A percentile compares a stretch with the other conserved stretches of the same genome.
phyloP scores from a whole-genome alignment of 768 basidiomycete genomes.

The Naganishia onofrii region DNA sequence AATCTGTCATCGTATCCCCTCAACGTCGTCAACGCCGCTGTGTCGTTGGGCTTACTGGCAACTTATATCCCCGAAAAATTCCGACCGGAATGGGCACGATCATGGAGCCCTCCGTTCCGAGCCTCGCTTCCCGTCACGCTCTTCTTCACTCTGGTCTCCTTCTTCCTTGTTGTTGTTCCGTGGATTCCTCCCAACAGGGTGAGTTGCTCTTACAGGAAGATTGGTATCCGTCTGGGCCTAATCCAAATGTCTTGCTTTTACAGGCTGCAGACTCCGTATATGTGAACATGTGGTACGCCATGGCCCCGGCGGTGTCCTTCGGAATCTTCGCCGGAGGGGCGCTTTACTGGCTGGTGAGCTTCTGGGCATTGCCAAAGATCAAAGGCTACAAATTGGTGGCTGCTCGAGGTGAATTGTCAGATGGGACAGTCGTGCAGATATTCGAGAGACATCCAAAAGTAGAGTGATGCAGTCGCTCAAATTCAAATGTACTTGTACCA shows the following conservation, averaged over 20 bases:
- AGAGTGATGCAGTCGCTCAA: background rate
- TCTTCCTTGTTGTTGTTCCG: constrained; percentile 33
- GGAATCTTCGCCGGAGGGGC: constrained; percentile 24
- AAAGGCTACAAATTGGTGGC: constrained; percentile 14
- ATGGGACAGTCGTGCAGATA: constrained; percentile 6
- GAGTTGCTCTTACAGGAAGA: background rate
- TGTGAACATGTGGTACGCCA: constrained; percentile 28
- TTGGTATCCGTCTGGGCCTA: background rate
- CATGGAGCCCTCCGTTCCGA: constrained; percentile 23
- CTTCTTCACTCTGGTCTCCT: constrained; percentile 28
- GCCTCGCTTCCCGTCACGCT: constrained; percentile 19
- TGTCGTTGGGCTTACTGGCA: constrained; percentile 13
- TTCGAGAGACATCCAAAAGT: constrained; percentile 23
- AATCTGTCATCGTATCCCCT: constrained; percentile 28
- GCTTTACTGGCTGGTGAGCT: constrained; percentile 18
- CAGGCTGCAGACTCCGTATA: constrained; percentile 19
- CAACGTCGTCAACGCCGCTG: constrained; percentile 26
- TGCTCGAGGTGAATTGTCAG: constrained; percentile 1
- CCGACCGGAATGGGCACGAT: constrained; percentile 14
- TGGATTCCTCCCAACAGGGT: constrained; percentile 33
- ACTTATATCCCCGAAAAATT: constrained; percentile 14
- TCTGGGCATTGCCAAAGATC: constrained; percentile 10
- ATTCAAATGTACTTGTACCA: background rate
- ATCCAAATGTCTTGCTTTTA: background rate
- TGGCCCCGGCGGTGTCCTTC: constrained; percentile 26